Evolutionary conservation across 1,284 basidiomycete species (phyloP).

Genomic region (Takashimella tepidaria): DNA sequence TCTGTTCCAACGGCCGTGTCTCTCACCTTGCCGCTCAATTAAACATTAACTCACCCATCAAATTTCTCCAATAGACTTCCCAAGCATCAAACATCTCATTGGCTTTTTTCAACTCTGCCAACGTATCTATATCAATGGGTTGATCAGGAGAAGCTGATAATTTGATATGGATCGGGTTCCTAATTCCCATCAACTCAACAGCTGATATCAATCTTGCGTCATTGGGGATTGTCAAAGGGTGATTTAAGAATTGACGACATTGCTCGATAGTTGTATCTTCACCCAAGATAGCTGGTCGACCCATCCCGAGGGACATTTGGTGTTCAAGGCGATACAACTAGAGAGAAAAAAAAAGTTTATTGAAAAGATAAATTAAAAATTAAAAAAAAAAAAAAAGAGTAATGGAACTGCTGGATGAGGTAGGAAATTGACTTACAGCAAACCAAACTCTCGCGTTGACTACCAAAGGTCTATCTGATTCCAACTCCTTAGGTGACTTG

Average conservation of each 20-base stretch:
- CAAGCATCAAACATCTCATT: conserved; percentile 28
- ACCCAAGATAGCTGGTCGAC: conserved; percentile 76
- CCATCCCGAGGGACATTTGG: conserved; percentile 84
- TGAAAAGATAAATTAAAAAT: not conserved
- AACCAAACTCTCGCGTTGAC: conserved; percentile 75
- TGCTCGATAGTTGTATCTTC: conserved; percentile 78
- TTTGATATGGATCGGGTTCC: conserved; percentile 20
- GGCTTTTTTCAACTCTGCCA: conserved; percentile 23
- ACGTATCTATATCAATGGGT: conserved; percentile 21
- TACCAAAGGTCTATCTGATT: conserved; percentile 66
- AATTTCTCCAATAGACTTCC: conserved; percentile 27
- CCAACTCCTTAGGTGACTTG: conserved; percentile 51
- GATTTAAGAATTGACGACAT: conserved; percentile 66
- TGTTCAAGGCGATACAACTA: conserved; percentile 75
- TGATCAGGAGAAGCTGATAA: conserved; percentile 17
- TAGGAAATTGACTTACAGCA: conserved; percentile 46
- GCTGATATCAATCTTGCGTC: conserved; percentile 85
- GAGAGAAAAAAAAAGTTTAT: conserved; percentile 38
- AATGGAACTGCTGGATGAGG: not conserved
- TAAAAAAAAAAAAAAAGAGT: too few species aligned
- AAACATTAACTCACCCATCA: conserved; percentile 11
- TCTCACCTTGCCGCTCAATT: too few species aligned
- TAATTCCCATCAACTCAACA: conserved; percentile 36
- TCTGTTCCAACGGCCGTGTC: too few species aligned
- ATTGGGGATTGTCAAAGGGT: conserved; percentile 78